Evolutionary conservation across 202 grass and related monocot species (phyloP).

Genomic region (Zizania palustris): DNA sequence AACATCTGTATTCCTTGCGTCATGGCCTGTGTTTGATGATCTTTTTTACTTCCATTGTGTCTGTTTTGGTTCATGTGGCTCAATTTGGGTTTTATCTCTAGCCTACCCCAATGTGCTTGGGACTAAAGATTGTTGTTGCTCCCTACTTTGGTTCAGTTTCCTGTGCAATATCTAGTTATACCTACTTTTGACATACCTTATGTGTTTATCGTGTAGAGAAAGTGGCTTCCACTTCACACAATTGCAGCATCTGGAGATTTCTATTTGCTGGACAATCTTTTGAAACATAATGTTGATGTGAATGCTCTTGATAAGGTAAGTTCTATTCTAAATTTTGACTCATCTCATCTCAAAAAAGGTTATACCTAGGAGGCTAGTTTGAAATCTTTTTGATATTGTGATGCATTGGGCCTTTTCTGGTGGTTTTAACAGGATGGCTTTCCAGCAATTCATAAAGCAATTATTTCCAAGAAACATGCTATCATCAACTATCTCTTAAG

Average conservation of each 20-base stretch:
- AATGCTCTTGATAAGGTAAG: constrained; percentile 87
- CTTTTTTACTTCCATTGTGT: constrained; percentile 16
- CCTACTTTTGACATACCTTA: not conserved
- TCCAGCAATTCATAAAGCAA: constrained; percentile 82
- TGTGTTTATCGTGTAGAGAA: constrained; percentile 58
- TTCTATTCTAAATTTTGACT: not conserved
- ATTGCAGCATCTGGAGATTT: constrained; percentile 90
- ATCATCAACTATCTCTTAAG: constrained; percentile 87
- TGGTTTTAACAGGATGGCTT: constrained; percentile 71
- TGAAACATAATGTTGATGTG: constrained; percentile 75
- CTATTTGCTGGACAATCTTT: constrained; percentile 78
- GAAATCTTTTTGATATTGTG: constrained; percentile 8
- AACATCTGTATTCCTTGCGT: not conserved
- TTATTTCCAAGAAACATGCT: constrained; percentile 92
- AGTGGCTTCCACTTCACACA: constrained; percentile 86
- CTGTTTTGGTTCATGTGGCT: not conserved
- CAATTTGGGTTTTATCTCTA: not conserved
- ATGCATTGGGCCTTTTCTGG: constrained; percentile 12
- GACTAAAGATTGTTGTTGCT: not conserved
- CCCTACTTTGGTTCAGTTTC: constrained; percentile 30
- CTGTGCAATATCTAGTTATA: constrained; percentile 15
- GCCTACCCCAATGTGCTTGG: not conserved
- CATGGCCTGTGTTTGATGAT: constrained; percentile 12
- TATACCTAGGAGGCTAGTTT: not conserved
- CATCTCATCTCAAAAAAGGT: constrained; percentile 10